Base-by-base conservation (phyloP, 768 basidiomycete species). In the Auricularia sp. region DNA sequence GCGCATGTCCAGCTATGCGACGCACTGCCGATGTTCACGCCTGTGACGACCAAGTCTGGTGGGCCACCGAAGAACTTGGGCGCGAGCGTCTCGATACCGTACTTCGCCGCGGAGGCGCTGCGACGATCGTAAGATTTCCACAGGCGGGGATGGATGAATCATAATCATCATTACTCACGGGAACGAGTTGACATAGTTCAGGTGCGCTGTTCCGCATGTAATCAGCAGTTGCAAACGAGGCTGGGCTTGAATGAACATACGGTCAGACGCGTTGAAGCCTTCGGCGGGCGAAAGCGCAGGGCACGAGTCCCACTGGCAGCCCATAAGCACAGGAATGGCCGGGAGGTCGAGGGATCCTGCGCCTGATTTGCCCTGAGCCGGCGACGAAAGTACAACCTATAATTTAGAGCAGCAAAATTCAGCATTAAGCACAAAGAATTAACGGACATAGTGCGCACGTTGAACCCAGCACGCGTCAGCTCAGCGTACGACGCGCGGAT, bases 1-100 rank as follows among this genome's bases (percentile, higher is more conserved):
- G 36, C 35, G 47, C 47, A 61, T 66, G 62, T 36, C 12, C 23
- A n/a, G 62, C 44, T 33, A 16, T n/a, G 3, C 14, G 4, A 67
- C 78, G 69, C 64, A 77, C 78, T 75, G 61, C 79, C 79, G 21
- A 79, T 74, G 68, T 83, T 83, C 0, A 79, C 76, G 0, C 82
- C 82, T 64, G 74, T 75, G 36, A 83, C 74, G 7, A 81, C 76
- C 35, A 84, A 71, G 63, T 82, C 81, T 1, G 82, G 75, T 18
- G 73, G 65, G 16, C 72, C 68, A 36, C 58, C 64, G 65, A 79
- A 80, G 68, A 79, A 77, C 64, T 75, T 65, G 0, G 79, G 79
- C 1, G 79, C 75, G 18, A 81, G 70, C 1, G 78, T 80, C 65
- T 82, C 74, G 36, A 84, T 80, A 2, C 82, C 82, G 64, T 68